Percentiles rank a stretch among this genome's conserved stretches.
Conservation (phyloP, 306 rosid genomes). For the Prunus salicina region DNA sequence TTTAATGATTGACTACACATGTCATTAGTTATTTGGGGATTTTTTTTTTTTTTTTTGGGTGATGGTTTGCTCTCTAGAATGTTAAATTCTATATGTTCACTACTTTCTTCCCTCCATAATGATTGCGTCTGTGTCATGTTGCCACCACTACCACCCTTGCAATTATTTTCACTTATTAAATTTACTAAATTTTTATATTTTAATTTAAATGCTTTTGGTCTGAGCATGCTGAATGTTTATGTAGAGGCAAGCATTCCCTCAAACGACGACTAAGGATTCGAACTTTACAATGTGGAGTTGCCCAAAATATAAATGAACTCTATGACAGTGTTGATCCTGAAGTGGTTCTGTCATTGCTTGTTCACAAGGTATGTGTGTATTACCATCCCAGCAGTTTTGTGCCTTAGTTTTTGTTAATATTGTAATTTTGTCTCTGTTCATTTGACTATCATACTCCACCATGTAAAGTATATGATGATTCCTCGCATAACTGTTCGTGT, state of each 20-base stretch:
- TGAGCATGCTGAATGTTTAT: slow-evolving; percentile 16
- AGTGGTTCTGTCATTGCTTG: slow-evolving; percentile 79
- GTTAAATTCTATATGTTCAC: background rate
- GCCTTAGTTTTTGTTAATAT: background rate
- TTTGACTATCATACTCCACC: background rate
- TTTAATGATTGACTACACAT: background rate
- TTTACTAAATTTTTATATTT: slow-evolving; percentile 1
- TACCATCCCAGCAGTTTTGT: background rate
- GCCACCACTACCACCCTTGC: slow-evolving; percentile 4
- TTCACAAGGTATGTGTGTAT: slow-evolving; percentile 72
- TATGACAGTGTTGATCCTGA: slow-evolving; percentile 90
- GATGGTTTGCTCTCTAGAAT: background rate
- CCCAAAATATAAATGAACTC: slow-evolving; percentile 71
- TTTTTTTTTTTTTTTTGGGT: background rate
- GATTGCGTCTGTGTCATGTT: slow-evolving; percentile 3
- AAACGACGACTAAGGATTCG: slow-evolving; percentile 83
- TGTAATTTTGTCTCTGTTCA: background rate
- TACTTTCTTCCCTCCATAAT: background rate
- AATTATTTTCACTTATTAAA: slow-evolving; percentile 5
- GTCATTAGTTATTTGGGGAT: background rate
- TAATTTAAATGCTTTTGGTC: slow-evolving; percentile 16
- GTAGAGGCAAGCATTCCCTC: slow-evolving; percentile 72
- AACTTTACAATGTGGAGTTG: slow-evolving; percentile 73
- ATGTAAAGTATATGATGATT: background rate
- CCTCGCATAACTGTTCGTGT: background rate